Conservation (phyloP, 352 stramenopile genomes). For the Globisporangium mamillatum region DNA sequence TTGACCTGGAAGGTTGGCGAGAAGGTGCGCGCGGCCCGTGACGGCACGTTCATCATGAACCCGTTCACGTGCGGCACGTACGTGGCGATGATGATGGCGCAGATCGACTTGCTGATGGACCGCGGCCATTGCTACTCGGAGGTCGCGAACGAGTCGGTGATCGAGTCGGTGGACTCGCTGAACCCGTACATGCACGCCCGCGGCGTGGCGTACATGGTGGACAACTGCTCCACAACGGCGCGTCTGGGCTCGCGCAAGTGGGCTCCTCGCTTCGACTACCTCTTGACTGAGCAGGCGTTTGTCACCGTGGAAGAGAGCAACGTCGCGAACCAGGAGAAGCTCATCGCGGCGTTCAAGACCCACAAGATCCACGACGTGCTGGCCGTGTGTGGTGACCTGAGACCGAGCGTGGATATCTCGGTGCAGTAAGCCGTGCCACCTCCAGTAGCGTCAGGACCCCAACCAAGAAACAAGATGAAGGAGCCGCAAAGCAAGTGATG, state of each 20-base stretch:
- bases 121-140: slow-evolving; percentile 97
- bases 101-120: slow-evolving; percentile 97
- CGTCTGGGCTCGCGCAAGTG: slow-evolving; percentile 97
- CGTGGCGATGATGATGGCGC: slow-evolving; percentile 98
- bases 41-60: slow-evolving; percentile 97
- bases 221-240: slow-evolving; percentile 99
- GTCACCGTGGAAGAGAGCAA: slow-evolving; percentile 94
- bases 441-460: slow-evolving; percentile 7
- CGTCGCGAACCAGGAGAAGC: slow-evolving; percentile 71
- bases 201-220: slow-evolving; percentile 98
- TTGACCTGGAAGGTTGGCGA: slow-evolving; percentile 97
- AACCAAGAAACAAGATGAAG: not conserved
- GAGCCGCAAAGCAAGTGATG: not conserved
- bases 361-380: slow-evolving; percentile 98
- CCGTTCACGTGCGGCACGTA: slow-evolving; percentile 97
- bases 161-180: slow-evolving; percentile 97
- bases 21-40: slow-evolving; percentile 92
- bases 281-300: slow-evolving; percentile 97
- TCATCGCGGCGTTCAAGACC: slow-evolving; percentile 94
- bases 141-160: slow-evolving; percentile 98
- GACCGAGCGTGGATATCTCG: slow-evolving; percentile 95
- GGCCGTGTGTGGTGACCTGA: slow-evolving; percentile 93
- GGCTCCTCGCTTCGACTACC: slow-evolving; percentile 98
- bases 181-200: slow-evolving; percentile 99
- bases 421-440: slow-evolving; percentile 53